These are phyloP conservation scores for Cercospora janseana DNA, from an alignment of 2,329 filamentous ascomycete genomes.

Conservation along the genomic window DNA sequence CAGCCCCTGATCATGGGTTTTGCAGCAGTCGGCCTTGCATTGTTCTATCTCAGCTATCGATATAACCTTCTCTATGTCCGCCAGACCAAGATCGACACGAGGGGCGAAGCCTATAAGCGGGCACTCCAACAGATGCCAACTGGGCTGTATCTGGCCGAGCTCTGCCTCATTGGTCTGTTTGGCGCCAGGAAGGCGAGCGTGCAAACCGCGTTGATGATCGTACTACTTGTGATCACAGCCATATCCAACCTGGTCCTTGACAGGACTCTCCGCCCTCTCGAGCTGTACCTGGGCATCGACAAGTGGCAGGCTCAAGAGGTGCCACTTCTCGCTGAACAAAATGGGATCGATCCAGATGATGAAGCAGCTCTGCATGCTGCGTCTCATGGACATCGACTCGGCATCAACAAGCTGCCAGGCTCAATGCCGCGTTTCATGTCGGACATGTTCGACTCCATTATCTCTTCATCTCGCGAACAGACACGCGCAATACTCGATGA, in stretches of 20 bases:
- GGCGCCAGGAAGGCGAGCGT: slow-evolving; percentile 40
- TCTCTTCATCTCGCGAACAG: slow-evolving; percentile 28
- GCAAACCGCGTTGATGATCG: slow-evolving; percentile 45
- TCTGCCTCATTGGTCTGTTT: slow-evolving; percentile 51
- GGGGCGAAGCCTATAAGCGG: slow-evolving; percentile 47
- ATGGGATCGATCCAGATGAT: slow-evolving; percentile 31
- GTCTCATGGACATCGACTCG: slow-evolving; percentile 34
- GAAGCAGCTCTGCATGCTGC: slow-evolving; percentile 34
- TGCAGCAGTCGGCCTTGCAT: slow-evolving; percentile 43
- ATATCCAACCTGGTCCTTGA: slow-evolving; percentile 33
- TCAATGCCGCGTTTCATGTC: slow-evolving; percentile 29
- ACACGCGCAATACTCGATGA: slow-evolving; percentile 27
- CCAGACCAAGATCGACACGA: slow-evolving; percentile 50
- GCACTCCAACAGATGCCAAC: slow-evolving; percentile 49
- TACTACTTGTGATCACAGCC: slow-evolving; percentile 42
- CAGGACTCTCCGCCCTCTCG: slow-evolving; percentile 33
- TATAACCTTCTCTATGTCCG: slow-evolving; percentile 51
- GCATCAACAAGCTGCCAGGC: slow-evolving; percentile 29
- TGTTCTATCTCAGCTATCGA: slow-evolving; percentile 50
- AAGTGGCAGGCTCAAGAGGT: slow-evolving; percentile 34
- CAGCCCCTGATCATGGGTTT: slow-evolving; percentile 51
- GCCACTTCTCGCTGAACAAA: slow-evolving; percentile 34
- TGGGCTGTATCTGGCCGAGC: slow-evolving; percentile 49
- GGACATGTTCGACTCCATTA: slow-evolving; percentile 35
- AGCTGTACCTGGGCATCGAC: slow-evolving; percentile 37